Evolutionary conservation across 768 basidiomycete species (phyloP), one percentile per base, ranked within the genome.

Genomic region (Mycena filopes): DNA sequence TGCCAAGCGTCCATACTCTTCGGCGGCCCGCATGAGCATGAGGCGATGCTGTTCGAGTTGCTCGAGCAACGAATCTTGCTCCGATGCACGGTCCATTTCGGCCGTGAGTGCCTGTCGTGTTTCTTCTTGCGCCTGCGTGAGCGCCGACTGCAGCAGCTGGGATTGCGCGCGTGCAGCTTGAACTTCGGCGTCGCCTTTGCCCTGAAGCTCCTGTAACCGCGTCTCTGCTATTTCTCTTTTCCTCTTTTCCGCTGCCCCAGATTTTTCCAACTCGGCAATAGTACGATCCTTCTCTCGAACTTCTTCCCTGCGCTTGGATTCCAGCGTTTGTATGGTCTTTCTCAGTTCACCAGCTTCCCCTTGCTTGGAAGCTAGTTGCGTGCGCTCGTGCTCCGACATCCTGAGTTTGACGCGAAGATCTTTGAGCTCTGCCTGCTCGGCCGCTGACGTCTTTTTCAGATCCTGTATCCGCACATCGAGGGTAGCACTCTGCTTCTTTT

Each of bases 381-480:
- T 71, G 33, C 83, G 82, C 62, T 89, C 89, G 60, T 87, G 83
- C 65, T 92, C 91, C 6, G 81, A 79, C 51, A 78, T 72, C 20
- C 87, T 83, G 31, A 92, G 77, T 74, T 89, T 91, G 41, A 80
- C 72, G 18, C 86, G 84, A 6, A 90, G 73, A 23, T 88, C 89
- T 70, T 87, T 91, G 71, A 91, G 72, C 73, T 92, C 90, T 0
- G 79, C 75, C 70, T 90, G 86, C 61, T 90, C 89, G 0, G 78
- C 65, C 0, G 75, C 64, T 20, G 79, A 76, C 21, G 75, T 60
- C 69, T 83, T 87, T 75, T 86, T 90, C 63, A 88, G 77, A 51
- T 91, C 91, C 42, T 87, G 86, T 4, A 91, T 69, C 42, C 87
- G 85, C n/a, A 75, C 66, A 31, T 92, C 90, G 46, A 87, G 82